Evolutionary conservation across 2,329 filamentous ascomycete genomes (phyloP), one percentile per base, ranked within the genome.

Genomic region (Corniculantispora saksenae): DNA sequence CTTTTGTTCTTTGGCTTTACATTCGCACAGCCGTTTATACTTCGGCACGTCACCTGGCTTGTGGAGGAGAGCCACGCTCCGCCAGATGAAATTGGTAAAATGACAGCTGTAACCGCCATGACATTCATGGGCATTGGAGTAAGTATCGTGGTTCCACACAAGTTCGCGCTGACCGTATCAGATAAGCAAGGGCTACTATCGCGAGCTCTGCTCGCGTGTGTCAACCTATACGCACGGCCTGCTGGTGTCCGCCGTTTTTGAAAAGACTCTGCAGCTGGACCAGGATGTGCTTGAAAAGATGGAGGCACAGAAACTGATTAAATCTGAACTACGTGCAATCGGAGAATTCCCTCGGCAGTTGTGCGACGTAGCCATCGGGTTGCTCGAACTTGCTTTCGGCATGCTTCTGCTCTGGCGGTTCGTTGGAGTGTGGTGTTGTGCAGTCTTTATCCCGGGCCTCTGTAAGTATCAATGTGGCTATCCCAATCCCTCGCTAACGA

Each of bases 161-260:
- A 23, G 9, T n/a, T 6, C 21, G 10, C 48, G 23, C 59, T 54
- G 23, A 62, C 38, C 12, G 17, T 15, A 21, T 9, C 12, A 58
- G 61, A 51, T 64, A 23, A 27, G 17, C 29, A 56, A 57, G 45
- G 61, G 53, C 32, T 64, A 51, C 21, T 53, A 64, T 29, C 21
- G 43, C 10, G 54, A 64, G 29, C 6, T 58, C 40, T 29, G 61
- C 21, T 23, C 57, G 25, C 61, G 61, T 17, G 35, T 58, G 10
- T 57, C 61, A 19, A 38, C 53, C 12, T 15, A 38, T 7, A 13
- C 57, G 9, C 54, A 54, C 21, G 54, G 43, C 15, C 29, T 64
- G 2, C 53, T 64, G 13, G 25, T 57, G 13, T 38, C 45, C 6
- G 61, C 61, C 10, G 43, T 64, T 13, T 64, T 64, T 45, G 40